phyloP scores from a whole-genome alignment of 176 grass and related monocot species.

The Eragrostis curvula region DNA sequence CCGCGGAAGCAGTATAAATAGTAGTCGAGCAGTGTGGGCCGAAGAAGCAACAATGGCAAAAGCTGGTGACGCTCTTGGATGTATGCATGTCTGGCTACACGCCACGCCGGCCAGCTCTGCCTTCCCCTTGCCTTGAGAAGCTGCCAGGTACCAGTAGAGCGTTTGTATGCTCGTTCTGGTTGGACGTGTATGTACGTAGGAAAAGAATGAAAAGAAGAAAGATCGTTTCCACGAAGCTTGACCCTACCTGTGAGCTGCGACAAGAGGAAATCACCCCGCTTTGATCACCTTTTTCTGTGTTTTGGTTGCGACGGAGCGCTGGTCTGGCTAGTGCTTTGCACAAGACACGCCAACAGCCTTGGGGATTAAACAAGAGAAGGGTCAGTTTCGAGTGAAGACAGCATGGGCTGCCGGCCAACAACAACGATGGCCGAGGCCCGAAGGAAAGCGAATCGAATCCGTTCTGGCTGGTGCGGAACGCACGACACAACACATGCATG shows the following conservation, averaged over 20 bases:
- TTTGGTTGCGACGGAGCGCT: neutral
- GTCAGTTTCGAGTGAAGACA: neutral
- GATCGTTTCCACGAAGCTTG: neutral
- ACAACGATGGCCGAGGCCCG: neutral
- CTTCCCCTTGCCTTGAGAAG: too few relatives aligned
- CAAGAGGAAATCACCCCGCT: neutral
- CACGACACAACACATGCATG: neutral
- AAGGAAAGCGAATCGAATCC: neutral
- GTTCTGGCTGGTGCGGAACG: neutral
- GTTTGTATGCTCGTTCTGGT: too few relatives aligned
- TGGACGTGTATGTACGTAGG: too few relatives aligned
- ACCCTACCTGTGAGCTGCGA: neutral
- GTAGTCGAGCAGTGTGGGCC: too few relatives aligned
- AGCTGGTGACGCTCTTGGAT: too few relatives aligned
- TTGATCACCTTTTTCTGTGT: neutral
- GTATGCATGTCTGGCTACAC: too few relatives aligned
- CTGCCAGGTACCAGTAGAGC: too few relatives aligned
- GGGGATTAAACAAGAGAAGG: neutral
- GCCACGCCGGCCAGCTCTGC: too few relatives aligned
- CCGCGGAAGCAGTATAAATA: too few relatives aligned
- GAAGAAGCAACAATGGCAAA: too few relatives aligned
- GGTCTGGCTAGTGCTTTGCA: neutral
- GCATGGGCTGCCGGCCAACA: neutral
- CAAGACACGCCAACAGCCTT: neutral
- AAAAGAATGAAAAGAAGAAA: too few relatives aligned